Evolutionary conservation across 2,329 filamentous ascomycete species (phyloP).

Genomic region (Biscogniauxia mediterranea): DNA sequence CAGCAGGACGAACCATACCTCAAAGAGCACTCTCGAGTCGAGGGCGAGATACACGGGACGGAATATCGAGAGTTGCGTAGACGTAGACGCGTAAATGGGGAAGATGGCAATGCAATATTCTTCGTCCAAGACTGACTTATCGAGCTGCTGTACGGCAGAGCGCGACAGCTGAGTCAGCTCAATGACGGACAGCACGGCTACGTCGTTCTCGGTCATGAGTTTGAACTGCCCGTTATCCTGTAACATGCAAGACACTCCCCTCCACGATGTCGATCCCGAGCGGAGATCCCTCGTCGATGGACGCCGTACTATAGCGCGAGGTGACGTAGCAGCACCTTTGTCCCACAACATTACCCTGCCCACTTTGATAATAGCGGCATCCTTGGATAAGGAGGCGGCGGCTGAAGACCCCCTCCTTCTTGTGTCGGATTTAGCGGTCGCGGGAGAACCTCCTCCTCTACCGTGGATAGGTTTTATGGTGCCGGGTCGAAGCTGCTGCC

Average conservation of each 20-base stretch:
- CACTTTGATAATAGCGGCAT: conserved; percentile 88
- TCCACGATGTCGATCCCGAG: conserved; percentile 66
- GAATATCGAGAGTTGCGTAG: conserved; percentile 71
- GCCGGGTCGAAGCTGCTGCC: conserved; percentile 70
- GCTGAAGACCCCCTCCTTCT: conserved; percentile 42
- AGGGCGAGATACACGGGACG: conserved; percentile 88
- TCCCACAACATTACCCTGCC: conserved; percentile 92
- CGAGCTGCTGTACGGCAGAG: conserved; percentile 85
- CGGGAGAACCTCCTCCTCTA: conserved; percentile 35
- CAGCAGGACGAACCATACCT: conserved; percentile 94
- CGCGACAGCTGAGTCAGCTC: conserved; percentile 86
- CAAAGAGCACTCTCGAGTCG: conserved; percentile 85
- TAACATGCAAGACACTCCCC: conserved; percentile 85
- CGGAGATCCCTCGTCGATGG: conserved; percentile 57
- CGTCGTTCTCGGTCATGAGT: conserved; percentile 82
- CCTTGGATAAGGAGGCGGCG: conserved; percentile 48
- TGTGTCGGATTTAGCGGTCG: conserved; percentile 41
- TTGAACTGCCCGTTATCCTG: conserved; percentile 95
- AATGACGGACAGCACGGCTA: conserved; percentile 75
- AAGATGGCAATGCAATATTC: conserved; percentile 96
- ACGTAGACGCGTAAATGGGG: conserved; percentile 79
- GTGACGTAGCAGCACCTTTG: conserved; percentile 60
- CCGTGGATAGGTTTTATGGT: conserved; percentile 52
- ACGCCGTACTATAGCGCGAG: conserved; percentile 54
- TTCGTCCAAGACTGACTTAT: conserved; percentile 86